Base-by-base conservation (phyloP, 768 basidiomycete genomes). In the Boletus huronensis region DNA sequence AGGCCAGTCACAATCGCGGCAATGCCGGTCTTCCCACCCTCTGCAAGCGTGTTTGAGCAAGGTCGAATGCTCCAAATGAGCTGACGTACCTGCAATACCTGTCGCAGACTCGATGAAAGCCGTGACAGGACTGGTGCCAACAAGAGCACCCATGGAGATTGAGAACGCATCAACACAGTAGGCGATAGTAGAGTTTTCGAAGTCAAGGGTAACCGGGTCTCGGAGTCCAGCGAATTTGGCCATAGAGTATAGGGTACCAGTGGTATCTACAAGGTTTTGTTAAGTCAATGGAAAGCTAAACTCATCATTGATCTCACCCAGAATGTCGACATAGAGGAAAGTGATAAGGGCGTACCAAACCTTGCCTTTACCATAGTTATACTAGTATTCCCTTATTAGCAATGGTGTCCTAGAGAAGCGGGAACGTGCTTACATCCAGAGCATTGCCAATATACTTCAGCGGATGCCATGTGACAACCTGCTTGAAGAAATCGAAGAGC, bases 311-410 rank as follows among this genome's bases (percentile, higher is more conserved):
- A 57, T 66, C 79, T 43, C 60, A 85, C 83, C 87, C 63, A 90
- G 79, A 58, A 92, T 88, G 70, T 90, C 89, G 61, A 93, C 91
- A 67, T 93, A 93, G 51, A 94, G 81, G 82, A 94, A 91, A 0
- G 91, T 93, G 66, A 91, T 74, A 26, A 93, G 77, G 6, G 91
- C 91, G 68, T 93, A 90, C 91, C 91, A 93, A 25, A 92, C 87
- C 34, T 73, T 80, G 44, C 88, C 88, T 54, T 85, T 89, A 35
- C 77, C 76, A 64, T 71, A 72, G 55, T 67, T 65, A 57, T 79
- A 82, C 83, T 84, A 61, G 13, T n/a, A 34, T 39, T 17, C 43
- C 47, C 17, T 44, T 11, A 44, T 59, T n/a, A 67, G 43, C 57
- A 32, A 35, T 35, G 35, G 23, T 21, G 21, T 39, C 7, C 42